These are phyloP conservation scores for Umbellularia californica DNA, from an alignment of 164 flowering plant species.

Conservation along the genomic window DNA sequence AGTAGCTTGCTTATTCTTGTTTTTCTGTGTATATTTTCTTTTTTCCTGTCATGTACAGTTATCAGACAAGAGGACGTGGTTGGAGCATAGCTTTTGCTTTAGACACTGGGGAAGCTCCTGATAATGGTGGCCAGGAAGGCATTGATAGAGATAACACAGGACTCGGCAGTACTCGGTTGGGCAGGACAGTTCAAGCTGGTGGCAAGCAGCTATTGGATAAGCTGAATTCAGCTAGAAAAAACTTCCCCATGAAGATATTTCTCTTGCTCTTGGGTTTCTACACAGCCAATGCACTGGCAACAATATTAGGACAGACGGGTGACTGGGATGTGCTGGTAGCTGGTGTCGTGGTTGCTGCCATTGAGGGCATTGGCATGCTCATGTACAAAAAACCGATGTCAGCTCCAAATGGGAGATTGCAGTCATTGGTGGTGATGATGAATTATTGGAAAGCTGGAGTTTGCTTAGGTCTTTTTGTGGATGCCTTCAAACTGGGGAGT, in stretches of 20 bases:
- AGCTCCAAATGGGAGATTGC: slow-evolving; percentile 35
- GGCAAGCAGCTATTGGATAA: slow-evolving; percentile 67
- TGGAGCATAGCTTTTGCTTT: slow-evolving; percentile 60
- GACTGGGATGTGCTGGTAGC: slow-evolving; percentile 99
- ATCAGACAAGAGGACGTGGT: slow-evolving; percentile 26
- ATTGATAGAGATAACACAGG: slow-evolving; percentile 33
- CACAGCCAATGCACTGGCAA: slow-evolving; percentile 92
- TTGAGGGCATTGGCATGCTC: slow-evolving; percentile 91
- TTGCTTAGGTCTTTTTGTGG: slow-evolving; percentile 93
- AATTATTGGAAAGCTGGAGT: slow-evolving; percentile 99
- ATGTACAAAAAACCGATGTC: slow-evolving; percentile 60
- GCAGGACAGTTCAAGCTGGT: slow-evolving; percentile 71
- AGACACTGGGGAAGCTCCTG: slow-evolving; percentile 56
- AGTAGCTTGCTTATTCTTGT: neutral
- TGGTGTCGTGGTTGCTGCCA: slow-evolving; percentile 92
- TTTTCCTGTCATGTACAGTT: slow-evolving; percentile 24
- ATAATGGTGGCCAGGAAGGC: slow-evolving; percentile 41
- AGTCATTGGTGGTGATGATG: slow-evolving; percentile 67
- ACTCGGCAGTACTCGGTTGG: slow-evolving; percentile 73
- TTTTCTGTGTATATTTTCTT: neutral
- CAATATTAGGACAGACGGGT: slow-evolving; percentile 94
- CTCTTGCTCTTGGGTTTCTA: slow-evolving; percentile 85
- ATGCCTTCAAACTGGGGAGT: slow-evolving; percentile 92
- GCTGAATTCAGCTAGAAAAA: slow-evolving; percentile 75
- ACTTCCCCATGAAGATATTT: slow-evolving; percentile 85